Evolutionary conservation across 1,139 yeast species (phyloP), one percentile per base, ranked within the genome.

Genomic region (Taphrina wiesneri): DNA sequence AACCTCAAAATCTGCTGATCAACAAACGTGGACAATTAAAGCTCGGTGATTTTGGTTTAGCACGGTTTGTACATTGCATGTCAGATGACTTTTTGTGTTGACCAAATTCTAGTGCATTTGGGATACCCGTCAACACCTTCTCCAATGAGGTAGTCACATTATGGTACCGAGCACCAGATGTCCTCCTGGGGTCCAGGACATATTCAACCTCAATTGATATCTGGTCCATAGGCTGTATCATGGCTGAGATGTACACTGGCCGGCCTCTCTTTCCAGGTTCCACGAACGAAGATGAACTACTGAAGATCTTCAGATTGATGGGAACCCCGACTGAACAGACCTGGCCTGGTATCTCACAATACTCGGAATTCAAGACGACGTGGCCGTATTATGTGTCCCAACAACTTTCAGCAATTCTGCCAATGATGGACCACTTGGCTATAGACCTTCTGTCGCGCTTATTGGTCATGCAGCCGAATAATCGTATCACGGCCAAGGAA

Each of bases 111-210:
- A 60, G 69, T 21, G 99, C 99, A 0, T 93, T 90, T 78, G 99
- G 99, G 17, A 92, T 93, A 67, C 99, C 99, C 0, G 97, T 93
- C 70, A 92, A 93, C 77, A 93, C 99, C 0, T 93, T 92, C 74
- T 90, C 97, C 32, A 91, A 93, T 76, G 99, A 93, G 76, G 99
- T 93, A 47, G 99, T 93, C 46, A 93, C 99, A 0, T 80, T 93
- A 70, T 93, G 99, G 99, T 93, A 93, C 78, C 83, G 99, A 70
- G 98, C 99, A 0, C 99, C 99, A 0, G 99, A 93, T 75, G 99
- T 93, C 49, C 80, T 93, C 66, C 83, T 93, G 77, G 99, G 99
- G 0, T 90, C 97, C 0, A 84, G 97, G 71, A 91, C 96, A 60
- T 93, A 93, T 77, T 88, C 97, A 36, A 93, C 99, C 0, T 90